Conservation (phyloP, 352 stramenopile genomes). For the Pythium apleroticum region DNA sequence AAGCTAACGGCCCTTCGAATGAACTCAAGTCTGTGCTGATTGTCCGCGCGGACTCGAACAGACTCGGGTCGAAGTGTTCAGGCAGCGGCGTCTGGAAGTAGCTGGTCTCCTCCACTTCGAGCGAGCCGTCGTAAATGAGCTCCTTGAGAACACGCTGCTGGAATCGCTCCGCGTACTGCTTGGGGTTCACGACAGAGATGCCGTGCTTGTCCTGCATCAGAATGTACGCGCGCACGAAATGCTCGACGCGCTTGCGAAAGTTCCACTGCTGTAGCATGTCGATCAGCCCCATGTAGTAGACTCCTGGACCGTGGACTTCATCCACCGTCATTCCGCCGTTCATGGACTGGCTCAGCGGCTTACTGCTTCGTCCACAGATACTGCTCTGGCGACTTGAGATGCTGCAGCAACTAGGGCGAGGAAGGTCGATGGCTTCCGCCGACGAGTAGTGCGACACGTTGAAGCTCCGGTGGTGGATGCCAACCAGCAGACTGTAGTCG, state of each 20-base stretch:
- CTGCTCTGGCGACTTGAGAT: constrained; percentile 15
- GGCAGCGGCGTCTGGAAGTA: constrained; percentile 36
- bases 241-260: constrained; percentile 88
- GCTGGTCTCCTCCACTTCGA: constrained; percentile 37
- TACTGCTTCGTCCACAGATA: constrained; percentile 30
- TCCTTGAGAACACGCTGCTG: constrained; percentile 74
- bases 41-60: constrained; percentile 44
- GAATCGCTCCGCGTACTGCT: constrained; percentile 75
- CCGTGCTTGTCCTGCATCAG: constrained; percentile 67
- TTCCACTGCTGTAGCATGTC: constrained; percentile 96
- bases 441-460: constrained; percentile 77
- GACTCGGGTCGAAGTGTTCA: constrained; percentile 40
- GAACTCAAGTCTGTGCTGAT: constrained; percentile 57
- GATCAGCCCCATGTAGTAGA: constrained; percentile 95
- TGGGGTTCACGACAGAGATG: constrained; percentile 71
- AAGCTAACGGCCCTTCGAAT: constrained; percentile 30
- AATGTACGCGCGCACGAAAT: constrained; percentile 75
- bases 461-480: constrained; percentile 90
- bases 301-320: constrained; percentile 87
- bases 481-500: constrained; percentile 94
- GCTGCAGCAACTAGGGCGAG: constrained; percentile 25
- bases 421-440: constrained; percentile 43
- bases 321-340: constrained; percentile 72
- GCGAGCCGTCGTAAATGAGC: constrained; percentile 60
- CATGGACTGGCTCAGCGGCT: constrained; percentile 50